These are phyloP conservation scores for Periconia sp. DNA, from an alignment of 2,329 filamentous ascomycete genomes.

Conservation along the genomic window DNA sequence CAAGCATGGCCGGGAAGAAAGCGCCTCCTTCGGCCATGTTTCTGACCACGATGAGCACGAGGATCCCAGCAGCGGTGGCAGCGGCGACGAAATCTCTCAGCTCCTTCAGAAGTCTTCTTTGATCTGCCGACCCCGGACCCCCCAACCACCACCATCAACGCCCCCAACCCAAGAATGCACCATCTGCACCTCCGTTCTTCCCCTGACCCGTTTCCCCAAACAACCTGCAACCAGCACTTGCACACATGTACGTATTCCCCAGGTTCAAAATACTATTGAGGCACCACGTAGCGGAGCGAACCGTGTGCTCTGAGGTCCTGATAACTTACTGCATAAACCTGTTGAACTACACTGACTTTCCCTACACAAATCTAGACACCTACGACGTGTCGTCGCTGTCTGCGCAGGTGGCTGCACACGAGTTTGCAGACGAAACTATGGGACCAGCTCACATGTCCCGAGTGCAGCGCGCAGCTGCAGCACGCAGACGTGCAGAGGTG, in stretches of 20 bases:
- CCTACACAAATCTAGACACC: neutral
- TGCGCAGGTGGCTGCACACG: conserved; percentile 43
- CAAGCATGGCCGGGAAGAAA: no score
- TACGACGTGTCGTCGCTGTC: conserved; percentile 42
- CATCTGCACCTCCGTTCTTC: neutral
- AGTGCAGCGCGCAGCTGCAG: conserved; percentile 50
- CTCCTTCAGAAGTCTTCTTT: no score
- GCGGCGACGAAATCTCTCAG: neutral
- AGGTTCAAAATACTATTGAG: no score
- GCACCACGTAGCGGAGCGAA: no score
- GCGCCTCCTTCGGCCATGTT: no score
- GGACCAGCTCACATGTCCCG: conserved; percentile 56
- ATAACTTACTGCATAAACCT: no score
- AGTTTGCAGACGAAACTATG: conserved; percentile 43
- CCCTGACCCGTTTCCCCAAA: neutral
- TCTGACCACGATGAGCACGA: no score
- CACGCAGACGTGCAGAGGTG: conserved; percentile 51
- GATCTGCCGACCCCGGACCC: no score
- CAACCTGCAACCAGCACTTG: neutral
- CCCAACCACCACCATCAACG: no score
- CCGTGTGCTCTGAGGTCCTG: no score
- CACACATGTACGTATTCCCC: neutral
- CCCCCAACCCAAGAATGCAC: neutral
- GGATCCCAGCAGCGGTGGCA: neutral
- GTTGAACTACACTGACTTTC: no score